Evolutionary conservation across 1,139 yeast genomes (phyloP).

Genomic region (Protomyces inouyei): DNA sequence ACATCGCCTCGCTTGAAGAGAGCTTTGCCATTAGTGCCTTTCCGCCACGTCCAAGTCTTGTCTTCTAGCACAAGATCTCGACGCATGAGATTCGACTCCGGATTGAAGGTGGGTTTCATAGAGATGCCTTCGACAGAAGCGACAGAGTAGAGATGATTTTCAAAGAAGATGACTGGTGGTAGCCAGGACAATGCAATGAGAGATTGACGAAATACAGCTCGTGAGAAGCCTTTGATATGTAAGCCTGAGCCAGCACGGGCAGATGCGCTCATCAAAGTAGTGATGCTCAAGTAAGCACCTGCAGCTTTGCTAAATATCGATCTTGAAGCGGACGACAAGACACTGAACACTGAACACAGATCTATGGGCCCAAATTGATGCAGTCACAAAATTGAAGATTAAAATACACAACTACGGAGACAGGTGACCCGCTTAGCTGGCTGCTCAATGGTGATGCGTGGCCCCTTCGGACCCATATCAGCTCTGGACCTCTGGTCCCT

Average conservation of each 20-base stretch:
- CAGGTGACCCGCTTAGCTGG: too few relatives aligned
- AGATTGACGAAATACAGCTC: constrained; percentile 14
- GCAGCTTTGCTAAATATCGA: too few relatives aligned
- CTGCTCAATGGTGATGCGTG: too few relatives aligned
- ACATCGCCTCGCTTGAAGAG: constrained; percentile 54
- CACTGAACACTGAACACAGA: too few relatives aligned
- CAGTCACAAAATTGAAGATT: too few relatives aligned
- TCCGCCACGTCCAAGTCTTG: constrained; percentile 24
- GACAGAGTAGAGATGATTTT: constrained; percentile 67
- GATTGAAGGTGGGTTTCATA: constrained; percentile 87
- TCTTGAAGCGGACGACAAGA: too few relatives aligned
- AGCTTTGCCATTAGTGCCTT: not conserved
- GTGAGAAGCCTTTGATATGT: not conserved
- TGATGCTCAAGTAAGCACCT: not conserved
- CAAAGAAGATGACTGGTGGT: constrained; percentile 67
- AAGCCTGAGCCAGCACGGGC: not conserved
- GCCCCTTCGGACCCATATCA: too few relatives aligned
- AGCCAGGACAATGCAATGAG: constrained; percentile 50
- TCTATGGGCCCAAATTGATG: too few relatives aligned
- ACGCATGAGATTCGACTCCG: constrained; percentile 48
- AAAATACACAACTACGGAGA: too few relatives aligned
- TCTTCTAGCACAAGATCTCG: constrained; percentile 62
- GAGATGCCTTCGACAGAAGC: constrained; percentile 74
- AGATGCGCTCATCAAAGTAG: not conserved
- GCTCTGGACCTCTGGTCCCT: too few relatives aligned